These are phyloP conservation scores for Apocynum venetum DNA, from an alignment of 257 asterid species.

Conservation along the genomic window DNA sequence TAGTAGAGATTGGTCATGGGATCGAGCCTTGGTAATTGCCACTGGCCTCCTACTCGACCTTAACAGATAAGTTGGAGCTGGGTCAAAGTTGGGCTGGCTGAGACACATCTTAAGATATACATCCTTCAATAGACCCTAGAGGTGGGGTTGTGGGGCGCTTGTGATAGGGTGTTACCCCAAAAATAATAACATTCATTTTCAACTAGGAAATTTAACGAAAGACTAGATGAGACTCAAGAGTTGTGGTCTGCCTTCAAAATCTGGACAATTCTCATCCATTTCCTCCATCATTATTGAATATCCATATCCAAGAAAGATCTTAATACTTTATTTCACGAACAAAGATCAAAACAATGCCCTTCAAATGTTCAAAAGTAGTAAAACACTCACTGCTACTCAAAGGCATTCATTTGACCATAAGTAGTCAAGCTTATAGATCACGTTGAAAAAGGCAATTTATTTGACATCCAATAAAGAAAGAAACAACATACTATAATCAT, in stretches of 20 bases:
- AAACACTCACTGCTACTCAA: not conserved
- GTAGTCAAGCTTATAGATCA: not conserved
- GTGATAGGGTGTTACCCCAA: too few relatives aligned
- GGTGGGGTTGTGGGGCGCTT: too few relatives aligned
- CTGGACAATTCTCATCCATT: not conserved
- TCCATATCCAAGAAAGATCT: not conserved
- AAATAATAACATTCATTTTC: not conserved
- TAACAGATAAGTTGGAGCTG: too few relatives aligned
- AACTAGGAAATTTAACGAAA: not conserved
- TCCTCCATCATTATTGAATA: not conserved
- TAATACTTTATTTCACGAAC: not conserved
- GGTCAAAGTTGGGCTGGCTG: too few relatives aligned
- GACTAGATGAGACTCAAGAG: not conserved
- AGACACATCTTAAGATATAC: too few relatives aligned
- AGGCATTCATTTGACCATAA: too few relatives aligned
- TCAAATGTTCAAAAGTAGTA: not conserved
- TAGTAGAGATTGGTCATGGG: too few relatives aligned
- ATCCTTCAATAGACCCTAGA: too few relatives aligned
- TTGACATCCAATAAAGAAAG: not conserved
- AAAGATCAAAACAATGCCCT: not conserved
- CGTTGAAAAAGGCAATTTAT: not conserved
- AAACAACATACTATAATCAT: not conserved
- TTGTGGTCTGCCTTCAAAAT: not conserved
- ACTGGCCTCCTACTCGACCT: too few relatives aligned
- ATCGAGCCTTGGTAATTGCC: too few relatives aligned